Evolutionary conservation across 1,284 basidiomycete species (phyloP).

Genomic region (Boletus putidus): DNA sequence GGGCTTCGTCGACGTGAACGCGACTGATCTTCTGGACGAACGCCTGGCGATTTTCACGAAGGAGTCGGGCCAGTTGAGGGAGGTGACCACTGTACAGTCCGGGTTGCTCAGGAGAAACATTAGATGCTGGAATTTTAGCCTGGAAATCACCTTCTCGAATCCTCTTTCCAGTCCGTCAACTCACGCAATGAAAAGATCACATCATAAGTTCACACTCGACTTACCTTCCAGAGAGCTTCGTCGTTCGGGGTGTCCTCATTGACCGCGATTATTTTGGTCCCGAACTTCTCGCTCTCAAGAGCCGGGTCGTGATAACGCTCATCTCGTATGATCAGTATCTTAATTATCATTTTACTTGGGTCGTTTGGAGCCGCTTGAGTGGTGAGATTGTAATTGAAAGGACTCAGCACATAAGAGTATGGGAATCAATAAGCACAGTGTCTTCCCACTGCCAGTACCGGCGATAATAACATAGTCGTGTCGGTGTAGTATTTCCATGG

Average conservation of each 20-base stretch:
- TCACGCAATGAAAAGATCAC: too few species aligned
- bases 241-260: background rate
- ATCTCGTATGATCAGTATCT: too few species aligned
- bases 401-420: background rate
- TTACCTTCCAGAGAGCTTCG: background rate
- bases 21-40: background rate
- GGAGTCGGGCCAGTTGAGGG: background rate
- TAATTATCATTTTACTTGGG: background rate
- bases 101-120: conserved; percentile 15
- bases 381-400: background rate
- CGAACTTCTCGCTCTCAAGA: too few species aligned
- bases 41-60: background rate
- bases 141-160: background rate
- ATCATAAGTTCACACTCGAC: too few species aligned
- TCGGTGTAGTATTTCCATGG: background rate
- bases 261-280: background rate
- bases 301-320: too few species aligned
- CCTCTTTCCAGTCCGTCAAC: background rate
- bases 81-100: conserved; percentile 6
- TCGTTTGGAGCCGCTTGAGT: background rate
- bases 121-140: too few species aligned
- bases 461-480: background rate
- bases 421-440: background rate
- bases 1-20: conserved; percentile 13
- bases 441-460: background rate